phyloP scores from a whole-genome alignment of 2,329 filamentous ascomycete genomes.

The Atkinsonella hypoxylon region DNA sequence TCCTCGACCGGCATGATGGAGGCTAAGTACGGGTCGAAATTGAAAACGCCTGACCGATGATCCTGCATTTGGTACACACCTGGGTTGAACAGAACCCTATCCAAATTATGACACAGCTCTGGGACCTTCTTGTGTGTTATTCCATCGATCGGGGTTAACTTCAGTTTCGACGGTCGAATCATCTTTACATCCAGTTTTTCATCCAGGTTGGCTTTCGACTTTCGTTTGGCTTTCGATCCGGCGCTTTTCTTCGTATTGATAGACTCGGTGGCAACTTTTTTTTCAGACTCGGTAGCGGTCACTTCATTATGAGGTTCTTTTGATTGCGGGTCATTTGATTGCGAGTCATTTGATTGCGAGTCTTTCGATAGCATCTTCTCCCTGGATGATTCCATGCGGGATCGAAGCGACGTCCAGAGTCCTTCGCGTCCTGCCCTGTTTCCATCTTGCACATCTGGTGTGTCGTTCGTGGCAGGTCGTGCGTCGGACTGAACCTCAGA shows the following conservation, averaged over 20 bases:
- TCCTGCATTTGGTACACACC: conserved; percentile 91
- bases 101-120: conserved; percentile 59
- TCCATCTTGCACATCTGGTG: background rate
- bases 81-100: conserved; percentile 88
- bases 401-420: conserved; percentile 18
- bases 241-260: background rate
- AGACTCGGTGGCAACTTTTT: background rate
- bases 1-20: conserved; percentile 87
- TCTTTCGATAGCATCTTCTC: background rate
- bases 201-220: background rate
- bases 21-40: conserved; percentile 91
- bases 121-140: conserved; percentile 23
- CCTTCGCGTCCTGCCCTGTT: conserved; percentile 11
- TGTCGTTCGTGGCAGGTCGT: background rate
- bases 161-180: conserved; percentile 15
- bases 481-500: background rate
- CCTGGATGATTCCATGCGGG: conserved; percentile 13
- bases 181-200: conserved; percentile 17
- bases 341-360: background rate
- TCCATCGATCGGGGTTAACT: conserved; percentile 20
- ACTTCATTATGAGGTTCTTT: too few species aligned
- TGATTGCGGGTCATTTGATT: too few species aligned
- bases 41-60: conserved; percentile 75
- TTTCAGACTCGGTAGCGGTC: background rate
- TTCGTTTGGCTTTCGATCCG: conserved; percentile 5